Percentiles rank a stretch among this genome's conserved stretches.
These are phyloP conservation scores for Puccinia novopanici DNA, from an alignment of 1,284 basidiomycete genomes.

Conservation along the genomic window DNA sequence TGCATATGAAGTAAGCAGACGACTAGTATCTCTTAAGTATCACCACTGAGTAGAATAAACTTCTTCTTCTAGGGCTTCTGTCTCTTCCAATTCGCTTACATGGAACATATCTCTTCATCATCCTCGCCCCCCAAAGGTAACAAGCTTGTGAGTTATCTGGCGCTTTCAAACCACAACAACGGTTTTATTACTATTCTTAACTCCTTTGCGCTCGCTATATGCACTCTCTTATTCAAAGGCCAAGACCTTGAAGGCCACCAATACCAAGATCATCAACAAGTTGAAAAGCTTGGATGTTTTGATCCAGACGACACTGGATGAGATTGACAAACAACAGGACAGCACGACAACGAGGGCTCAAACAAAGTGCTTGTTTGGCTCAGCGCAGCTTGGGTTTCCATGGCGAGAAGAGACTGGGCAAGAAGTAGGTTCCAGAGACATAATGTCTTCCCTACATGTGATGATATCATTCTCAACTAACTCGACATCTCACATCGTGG, in stretches of 20 bases:
- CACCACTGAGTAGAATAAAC: neutral
- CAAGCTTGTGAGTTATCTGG: neutral
- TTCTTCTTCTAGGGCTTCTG: conserved; percentile 15
- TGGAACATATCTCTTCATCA: neutral
- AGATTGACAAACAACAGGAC: neutral
- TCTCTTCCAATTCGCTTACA: conserved; percentile 13
- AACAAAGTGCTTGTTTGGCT: conserved; percentile 14
- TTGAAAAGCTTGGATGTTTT: conserved; percentile 17
- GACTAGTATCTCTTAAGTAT: neutral
- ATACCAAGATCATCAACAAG: conserved; percentile 1
- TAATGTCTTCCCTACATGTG: neutral
- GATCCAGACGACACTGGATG: conserved; percentile 10
- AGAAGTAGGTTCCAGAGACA: neutral
- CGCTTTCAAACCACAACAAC: neutral
- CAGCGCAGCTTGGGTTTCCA: conserved; percentile 4
- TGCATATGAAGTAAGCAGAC: conserved; percentile 25
- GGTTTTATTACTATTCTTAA: neutral
- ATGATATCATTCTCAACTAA: too few species aligned
- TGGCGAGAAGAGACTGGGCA: neutral
- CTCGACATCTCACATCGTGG: too few species aligned
- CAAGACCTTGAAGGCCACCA: conserved; percentile 14
- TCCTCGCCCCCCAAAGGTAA: conserved; percentile 4
- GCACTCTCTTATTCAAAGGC: neutral
- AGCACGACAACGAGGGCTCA: neutral
- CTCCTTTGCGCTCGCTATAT: neutral